Evolutionary conservation across 2,329 filamentous ascomycete species (phyloP).

Genomic region (Aureobasidium namibiae): DNA sequence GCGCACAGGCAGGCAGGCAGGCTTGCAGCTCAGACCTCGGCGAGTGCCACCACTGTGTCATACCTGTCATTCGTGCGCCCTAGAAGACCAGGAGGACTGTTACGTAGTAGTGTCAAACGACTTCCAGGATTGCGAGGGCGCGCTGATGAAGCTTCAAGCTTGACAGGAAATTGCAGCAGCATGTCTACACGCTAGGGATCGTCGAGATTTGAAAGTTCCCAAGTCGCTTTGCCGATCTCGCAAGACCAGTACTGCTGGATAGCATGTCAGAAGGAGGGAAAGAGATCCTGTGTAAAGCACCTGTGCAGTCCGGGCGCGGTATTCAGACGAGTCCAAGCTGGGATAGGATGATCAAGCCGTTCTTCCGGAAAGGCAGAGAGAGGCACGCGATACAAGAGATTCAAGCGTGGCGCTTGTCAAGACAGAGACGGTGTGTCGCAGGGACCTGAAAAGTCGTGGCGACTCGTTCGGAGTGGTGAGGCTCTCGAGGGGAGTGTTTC

Average conservation of each 20-base stretch:
- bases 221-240: background rate
- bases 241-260: background rate
- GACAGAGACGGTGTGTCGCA: background rate
- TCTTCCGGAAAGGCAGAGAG: background rate
- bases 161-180: background rate
- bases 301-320: background rate
- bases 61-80: background rate
- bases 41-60: background rate
- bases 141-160: background rate
- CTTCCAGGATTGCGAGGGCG: background rate
- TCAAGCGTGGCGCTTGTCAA: background rate
- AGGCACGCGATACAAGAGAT: background rate
- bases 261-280: background rate
- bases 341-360: background rate
- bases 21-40: background rate
- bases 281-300: background rate
- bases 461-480: background rate
- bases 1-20: background rate
- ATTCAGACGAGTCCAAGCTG: background rate
- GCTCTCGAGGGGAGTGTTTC: background rate
- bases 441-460: background rate
- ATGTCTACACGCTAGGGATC: background rate
- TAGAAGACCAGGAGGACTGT: background rate
- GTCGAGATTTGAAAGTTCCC: background rate
- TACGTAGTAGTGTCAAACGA: constrained; percentile 1